These are phyloP conservation scores for Elasticomyces elasticus DNA, from an alignment of 495 filamentous ascomycete genomes.

Conservation along the genomic window DNA sequence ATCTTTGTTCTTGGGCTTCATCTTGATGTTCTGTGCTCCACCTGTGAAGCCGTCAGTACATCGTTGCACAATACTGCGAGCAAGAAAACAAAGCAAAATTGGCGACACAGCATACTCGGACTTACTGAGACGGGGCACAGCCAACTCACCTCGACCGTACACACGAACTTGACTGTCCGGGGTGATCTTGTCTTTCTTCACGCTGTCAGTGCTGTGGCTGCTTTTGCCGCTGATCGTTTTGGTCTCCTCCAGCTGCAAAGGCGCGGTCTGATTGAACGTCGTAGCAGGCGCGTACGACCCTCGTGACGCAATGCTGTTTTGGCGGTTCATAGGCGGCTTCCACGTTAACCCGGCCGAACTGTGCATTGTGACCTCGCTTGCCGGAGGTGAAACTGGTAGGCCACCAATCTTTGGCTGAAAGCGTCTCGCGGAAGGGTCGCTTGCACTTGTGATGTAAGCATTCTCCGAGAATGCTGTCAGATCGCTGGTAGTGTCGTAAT, in stretches of 20 bases:
- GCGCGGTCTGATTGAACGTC: slow-evolving; percentile 13
- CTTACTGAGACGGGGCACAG: neutral
- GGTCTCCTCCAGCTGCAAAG: slow-evolving; percentile 14
- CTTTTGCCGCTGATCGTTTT: slow-evolving; percentile 22
- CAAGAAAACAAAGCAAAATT: too few relatives aligned
- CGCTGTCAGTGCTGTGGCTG: slow-evolving; percentile 16
- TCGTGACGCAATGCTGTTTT: slow-evolving; percentile 9
- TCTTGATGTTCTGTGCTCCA: slow-evolving; percentile 32
- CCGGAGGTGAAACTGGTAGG: slow-evolving; percentile 4
- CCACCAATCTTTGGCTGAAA: neutral
- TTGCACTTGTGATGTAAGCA: slow-evolving; percentile 1
- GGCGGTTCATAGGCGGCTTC: neutral
- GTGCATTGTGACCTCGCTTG: slow-evolving; percentile 4
- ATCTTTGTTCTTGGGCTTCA: slow-evolving; percentile 26
- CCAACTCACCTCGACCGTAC: slow-evolving; percentile 33
- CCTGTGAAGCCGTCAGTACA: slow-evolving; percentile 24
- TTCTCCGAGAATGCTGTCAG: slow-evolving; percentile 3
- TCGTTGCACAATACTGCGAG: too few relatives aligned
- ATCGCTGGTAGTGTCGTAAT: neutral
- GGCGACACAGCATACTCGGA: too few relatives aligned
- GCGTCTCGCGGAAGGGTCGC: slow-evolving; percentile 3
- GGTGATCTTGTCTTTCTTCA: slow-evolving; percentile 27
- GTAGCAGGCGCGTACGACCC: neutral
- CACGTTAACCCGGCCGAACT: slow-evolving; percentile 3
- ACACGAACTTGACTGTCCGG: slow-evolving; percentile 29